Conservation (phyloP, 1,284 basidiomycete species). For the Hemileia vastatrix region DNA sequence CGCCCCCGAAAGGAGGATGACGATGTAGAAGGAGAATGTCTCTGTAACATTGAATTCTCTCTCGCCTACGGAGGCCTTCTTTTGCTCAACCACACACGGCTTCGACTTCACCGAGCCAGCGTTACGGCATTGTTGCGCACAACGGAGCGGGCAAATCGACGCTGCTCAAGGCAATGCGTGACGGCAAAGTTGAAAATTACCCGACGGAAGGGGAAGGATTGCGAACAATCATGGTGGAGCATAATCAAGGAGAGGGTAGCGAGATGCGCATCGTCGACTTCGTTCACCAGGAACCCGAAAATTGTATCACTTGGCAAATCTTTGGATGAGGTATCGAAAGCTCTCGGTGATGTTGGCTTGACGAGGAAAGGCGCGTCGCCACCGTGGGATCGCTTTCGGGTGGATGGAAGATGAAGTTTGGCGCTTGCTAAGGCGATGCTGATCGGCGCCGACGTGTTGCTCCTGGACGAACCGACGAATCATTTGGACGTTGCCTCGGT, state of each 20-base stretch:
- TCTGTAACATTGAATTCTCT: slow-evolving; percentile 88
- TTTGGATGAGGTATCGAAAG: slow-evolving; percentile 67
- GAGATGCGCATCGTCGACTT: too few relatives aligned
- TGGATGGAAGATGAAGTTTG: slow-evolving; percentile 99
- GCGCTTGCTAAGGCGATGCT: slow-evolving; percentile 94
- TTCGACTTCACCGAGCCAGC: slow-evolving; percentile 86
- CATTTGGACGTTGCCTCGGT: too few relatives aligned
- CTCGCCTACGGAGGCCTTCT: slow-evolving; percentile 93
- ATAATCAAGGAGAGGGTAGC: too few relatives aligned
- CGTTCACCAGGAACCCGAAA: neutral
- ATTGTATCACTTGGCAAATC: too few relatives aligned
- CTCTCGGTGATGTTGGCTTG: slow-evolving; percentile 82
- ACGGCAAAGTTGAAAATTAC: slow-evolving; percentile 91
- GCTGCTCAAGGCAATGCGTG: slow-evolving; percentile 86
- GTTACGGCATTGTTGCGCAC: slow-evolving; percentile 91
- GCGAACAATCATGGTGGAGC: too few relatives aligned
- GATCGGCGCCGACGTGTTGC: slow-evolving; percentile 83
- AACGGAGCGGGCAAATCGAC: slow-evolving; percentile 97
- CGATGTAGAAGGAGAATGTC: slow-evolving; percentile 53
- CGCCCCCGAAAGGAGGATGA: too few relatives aligned
- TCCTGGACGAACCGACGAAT: slow-evolving; percentile 91
- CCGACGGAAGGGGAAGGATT: too few relatives aligned
- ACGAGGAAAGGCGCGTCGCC: slow-evolving; percentile 72
- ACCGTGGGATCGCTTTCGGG: slow-evolving; percentile 83
- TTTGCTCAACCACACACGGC: slow-evolving; percentile 83